Evolutionary conservation across 1,139 yeast species (phyloP).

Genomic region (Kodamaea alishanica): DNA sequence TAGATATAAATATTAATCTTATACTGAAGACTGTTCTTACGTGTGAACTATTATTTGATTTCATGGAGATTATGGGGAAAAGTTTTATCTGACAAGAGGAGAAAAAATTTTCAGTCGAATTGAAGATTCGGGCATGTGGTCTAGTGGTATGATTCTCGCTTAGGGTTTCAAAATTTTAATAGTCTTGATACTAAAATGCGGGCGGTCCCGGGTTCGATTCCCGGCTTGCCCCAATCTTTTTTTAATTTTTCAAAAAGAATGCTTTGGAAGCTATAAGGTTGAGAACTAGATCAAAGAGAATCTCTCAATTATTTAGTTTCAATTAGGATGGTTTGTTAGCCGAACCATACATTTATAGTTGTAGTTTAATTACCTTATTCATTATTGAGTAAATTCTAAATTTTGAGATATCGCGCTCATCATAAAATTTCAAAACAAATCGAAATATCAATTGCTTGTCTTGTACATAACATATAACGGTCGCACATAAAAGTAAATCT

Average conservation of each 20-base stretch:
- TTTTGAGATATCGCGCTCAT: background rate
- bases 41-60: too few relatives aligned
- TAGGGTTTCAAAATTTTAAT: conserved; percentile 16
- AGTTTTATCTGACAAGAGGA: background rate
- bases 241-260: conserved; percentile 5
- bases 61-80: too few relatives aligned
- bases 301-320: too few relatives aligned
- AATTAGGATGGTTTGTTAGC: too few relatives aligned
- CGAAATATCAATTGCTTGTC: too few relatives aligned
- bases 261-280: conserved; percentile 1
- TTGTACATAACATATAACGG: too few relatives aligned
- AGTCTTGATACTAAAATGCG: conserved; percentile 17
- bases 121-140: conserved; percentile 27
- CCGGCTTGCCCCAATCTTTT: conserved; percentile 30
- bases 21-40: too few relatives aligned
- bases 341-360: background rate
- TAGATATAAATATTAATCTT: too few relatives aligned
- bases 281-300: too few relatives aligned
- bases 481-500: too few relatives aligned
- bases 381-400: background rate
- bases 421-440: background rate
- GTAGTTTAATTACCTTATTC: background rate
- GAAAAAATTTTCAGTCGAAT: too few relatives aligned
- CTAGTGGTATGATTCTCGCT: conserved; percentile 36
- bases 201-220: conserved; percentile 41